These are phyloP conservation scores for Penicillium bialowiezense DNA, from an alignment of 495 filamentous ascomycete species.

Conservation along the genomic window DNA sequence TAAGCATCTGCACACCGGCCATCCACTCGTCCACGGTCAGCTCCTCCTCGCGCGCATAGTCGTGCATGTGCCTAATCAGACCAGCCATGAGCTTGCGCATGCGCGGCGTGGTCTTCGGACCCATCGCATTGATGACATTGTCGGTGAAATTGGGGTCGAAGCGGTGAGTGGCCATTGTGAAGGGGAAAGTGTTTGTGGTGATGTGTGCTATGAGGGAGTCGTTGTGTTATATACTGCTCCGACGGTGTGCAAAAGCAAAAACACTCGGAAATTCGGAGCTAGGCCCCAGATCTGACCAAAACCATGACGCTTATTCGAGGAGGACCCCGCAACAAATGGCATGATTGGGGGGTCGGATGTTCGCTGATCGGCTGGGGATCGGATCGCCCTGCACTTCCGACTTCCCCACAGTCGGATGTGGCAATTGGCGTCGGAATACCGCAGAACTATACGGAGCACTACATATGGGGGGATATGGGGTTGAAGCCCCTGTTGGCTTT, in stretches of 20 bases:
- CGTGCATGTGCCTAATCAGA: conserved; percentile 45
- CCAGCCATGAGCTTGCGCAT: conserved; percentile 40
- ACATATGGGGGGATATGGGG: too few relatives aligned
- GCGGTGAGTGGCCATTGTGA: conserved; percentile 35
- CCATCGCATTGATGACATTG: conserved; percentile 67
- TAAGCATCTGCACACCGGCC: conserved; percentile 55
- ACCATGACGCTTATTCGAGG: conserved; percentile 22
- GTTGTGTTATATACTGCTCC: conserved; percentile 4
- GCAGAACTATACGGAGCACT: too few relatives aligned
- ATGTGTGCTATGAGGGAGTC: background rate
- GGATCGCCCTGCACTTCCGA: conserved; percentile 15
- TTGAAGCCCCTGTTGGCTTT: too few relatives aligned
- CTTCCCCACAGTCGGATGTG: conserved; percentile 16
- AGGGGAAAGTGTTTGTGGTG: background rate
- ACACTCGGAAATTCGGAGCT: background rate
- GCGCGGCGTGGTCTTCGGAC: conserved; percentile 61
- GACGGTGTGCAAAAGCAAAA: background rate
- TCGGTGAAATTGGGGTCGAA: conserved; percentile 65
- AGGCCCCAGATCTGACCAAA: conserved; percentile 16
- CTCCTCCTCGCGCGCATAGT: conserved; percentile 49
- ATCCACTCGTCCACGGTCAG: conserved; percentile 49
- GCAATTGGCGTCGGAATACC: background rate
- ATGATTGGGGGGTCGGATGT: conserved; percentile 23
- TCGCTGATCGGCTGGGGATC: conserved; percentile 13
- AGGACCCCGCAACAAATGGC: conserved; percentile 21